phyloP scores from a whole-genome alignment of 2,329 filamentous ascomycete genomes.

The Alternaria postmessia region DNA sequence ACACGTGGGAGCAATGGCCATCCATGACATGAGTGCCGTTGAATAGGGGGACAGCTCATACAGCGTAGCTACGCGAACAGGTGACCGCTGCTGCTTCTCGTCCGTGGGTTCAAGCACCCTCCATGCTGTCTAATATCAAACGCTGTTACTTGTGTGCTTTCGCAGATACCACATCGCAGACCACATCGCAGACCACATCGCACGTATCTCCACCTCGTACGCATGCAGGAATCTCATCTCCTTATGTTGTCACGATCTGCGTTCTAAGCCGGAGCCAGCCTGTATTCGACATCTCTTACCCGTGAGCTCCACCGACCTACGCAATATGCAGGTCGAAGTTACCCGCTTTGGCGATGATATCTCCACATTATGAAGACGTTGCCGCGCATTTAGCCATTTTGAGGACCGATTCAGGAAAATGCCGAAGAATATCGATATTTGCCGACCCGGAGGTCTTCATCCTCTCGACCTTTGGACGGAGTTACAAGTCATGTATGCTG shows the following conservation, averaged over 20 bases:
- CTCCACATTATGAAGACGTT: constrained; percentile 2
- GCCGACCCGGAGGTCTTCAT: neutral
- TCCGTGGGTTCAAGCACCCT: neutral
- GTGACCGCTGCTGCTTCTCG: neutral
- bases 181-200: neutral
- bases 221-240: neutral
- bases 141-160: neutral
- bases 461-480: neutral
- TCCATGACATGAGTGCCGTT: constrained; percentile 19
- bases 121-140: neutral
- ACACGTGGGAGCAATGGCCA: constrained; percentile 31
- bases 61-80: neutral
- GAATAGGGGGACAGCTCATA: constrained; percentile 14
- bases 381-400: constrained; percentile 1
- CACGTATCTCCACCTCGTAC: neutral
- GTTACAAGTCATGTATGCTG: constrained; percentile 2
- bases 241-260: constrained; percentile 1
- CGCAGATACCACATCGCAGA: neutral
- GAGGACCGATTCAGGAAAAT: neutral
- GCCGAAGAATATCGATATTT: constrained; percentile 3
- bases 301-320: constrained; percentile 11
- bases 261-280: neutral
- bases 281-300: constrained; percentile 2
- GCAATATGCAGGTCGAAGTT: constrained; percentile 3
- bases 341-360: constrained; percentile 1